Evolutionary conservation across 108 stramenopile species (phyloP), one percentile per base, ranked within the genome.

Genomic region (Skeletonema menzelii): DNA sequence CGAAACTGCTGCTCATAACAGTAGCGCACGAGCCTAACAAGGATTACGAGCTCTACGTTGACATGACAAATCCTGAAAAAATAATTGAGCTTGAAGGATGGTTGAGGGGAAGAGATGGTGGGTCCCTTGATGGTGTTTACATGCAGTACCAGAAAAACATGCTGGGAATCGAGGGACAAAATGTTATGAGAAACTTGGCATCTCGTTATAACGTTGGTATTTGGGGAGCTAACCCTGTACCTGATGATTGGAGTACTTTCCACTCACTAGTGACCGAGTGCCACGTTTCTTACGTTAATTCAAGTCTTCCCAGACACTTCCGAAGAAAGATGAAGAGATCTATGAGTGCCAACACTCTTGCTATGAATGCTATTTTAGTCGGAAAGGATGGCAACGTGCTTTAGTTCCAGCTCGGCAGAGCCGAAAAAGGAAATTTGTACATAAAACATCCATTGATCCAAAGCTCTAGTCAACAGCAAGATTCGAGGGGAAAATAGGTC

Each of bases 231-330:
- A 75, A 75, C 63, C 72, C 73, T 10, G 44, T 40, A 8, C 82
- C 74, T 20, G 82, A 82, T 28, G 82, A 82, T 46, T 82, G 75
- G 75, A 70, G 74, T 7, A 82, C 82, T 3, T 82, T 82, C 35
- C 69, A 76, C 49, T 26, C 64, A 26, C 49, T 82, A 65, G 82
- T 82, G 20, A 70, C 67, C 19, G 82, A 82, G 27, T 82, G 82
- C 34, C 70, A 78, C 62, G 77, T 82, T 24, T 72, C 68, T 26
- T 77, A 75, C 46, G 77, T 82, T 8, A 82, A 82, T 64, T 69
- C 61, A 5, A 58, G 77, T 10, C 37, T 82, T 38, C 82, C 79
- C 8, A 80, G 44, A 40, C 66, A 80, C 28, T 82, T 47, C 82
- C 79, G 24, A 80, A 58, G 62, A 46, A 80, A 80, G 63, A 65